A percentile compares a stretch with the other conserved stretches of the same genome.
Conservation (phyloP, 306 rosid species). For the Oxytropis ochrocephala region DNA sequence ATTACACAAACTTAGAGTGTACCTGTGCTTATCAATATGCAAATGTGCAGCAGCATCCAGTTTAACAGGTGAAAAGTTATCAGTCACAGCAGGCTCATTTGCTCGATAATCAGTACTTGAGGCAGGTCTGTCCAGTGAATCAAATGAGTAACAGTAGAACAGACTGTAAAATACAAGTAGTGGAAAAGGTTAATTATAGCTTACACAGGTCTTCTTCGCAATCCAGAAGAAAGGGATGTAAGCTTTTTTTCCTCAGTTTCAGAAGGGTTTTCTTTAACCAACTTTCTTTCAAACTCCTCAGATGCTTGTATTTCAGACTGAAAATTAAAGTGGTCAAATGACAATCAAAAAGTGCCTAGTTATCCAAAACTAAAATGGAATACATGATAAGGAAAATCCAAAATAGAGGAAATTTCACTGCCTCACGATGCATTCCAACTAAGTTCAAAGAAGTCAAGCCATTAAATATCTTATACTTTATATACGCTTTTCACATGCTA, state of each 20-base stretch:
- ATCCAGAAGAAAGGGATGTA: constrained; percentile 47
- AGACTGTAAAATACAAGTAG: constrained; percentile 14
- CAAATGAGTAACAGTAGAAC: constrained; percentile 16
- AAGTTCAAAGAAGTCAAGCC: background rate
- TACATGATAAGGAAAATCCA: background rate
- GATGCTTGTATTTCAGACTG: constrained; percentile 44
- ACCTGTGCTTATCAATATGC: constrained; percentile 85
- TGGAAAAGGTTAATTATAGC: constrained; percentile 14
- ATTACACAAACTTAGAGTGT: constrained; percentile 15
- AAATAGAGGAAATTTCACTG: background rate
- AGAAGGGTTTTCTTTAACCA: constrained; percentile 37
- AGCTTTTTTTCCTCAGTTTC: constrained; percentile 37
- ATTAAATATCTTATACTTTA: background rate
- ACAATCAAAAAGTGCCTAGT: background rate
- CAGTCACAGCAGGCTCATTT: constrained; percentile 34
- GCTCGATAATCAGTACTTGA: constrained; percentile 43
- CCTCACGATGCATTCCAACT: background rate
- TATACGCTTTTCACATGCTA: background rate
- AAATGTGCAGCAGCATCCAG: constrained; percentile 65
- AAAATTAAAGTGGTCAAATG: constrained; percentile 24
- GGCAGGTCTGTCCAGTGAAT: constrained; percentile 45
- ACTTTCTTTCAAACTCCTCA: constrained; percentile 31
- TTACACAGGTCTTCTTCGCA: constrained; percentile 78
- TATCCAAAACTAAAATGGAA: background rate
- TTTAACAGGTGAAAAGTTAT: constrained; percentile 51